phyloP scores from a whole-genome alignment of 805 yeast species.

The Yamadazyma sp. region DNA sequence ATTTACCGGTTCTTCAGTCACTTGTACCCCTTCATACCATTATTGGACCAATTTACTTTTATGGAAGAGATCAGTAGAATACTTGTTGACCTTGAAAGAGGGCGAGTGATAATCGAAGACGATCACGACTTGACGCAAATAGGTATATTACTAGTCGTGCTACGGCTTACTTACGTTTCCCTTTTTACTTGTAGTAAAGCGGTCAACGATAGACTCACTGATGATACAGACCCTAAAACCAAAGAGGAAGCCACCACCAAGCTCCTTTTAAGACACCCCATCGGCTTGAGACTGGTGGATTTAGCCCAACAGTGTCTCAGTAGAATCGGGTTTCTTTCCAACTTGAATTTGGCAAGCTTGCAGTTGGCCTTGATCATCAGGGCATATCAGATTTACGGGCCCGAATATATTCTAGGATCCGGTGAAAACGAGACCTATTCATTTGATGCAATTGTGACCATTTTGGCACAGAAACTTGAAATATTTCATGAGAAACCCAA shows the following conservation, averaged over 20 bases:
- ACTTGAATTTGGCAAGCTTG: conserved; percentile 48
- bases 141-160: conserved; percentile 32
- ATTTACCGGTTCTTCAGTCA: conserved; percentile 34
- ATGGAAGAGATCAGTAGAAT: conserved; percentile 11
- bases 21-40: conserved; percentile 50
- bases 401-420: conserved; percentile 50
- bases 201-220: conserved; percentile 13
- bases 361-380: conserved; percentile 55
- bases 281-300: conserved; percentile 2
- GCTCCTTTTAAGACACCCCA: conserved; percentile 15
- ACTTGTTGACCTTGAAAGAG: conserved; percentile 1
- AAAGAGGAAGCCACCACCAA: conserved; percentile 16
- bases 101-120: conserved; percentile 22
- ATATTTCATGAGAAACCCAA: conserved; percentile 9
- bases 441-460: conserved; percentile 6
- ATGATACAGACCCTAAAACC: background rate
- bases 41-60: conserved; percentile 40
- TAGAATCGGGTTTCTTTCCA: conserved; percentile 28
- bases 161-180: conserved; percentile 35
- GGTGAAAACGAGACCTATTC: conserved; percentile 10
- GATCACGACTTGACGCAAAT: conserved; percentile 32
- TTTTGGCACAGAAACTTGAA: conserved; percentile 11
- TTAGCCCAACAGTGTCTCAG: conserved; percentile 24
- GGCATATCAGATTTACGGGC: conserved; percentile 47
- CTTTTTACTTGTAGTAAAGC: conserved; percentile 29